Base-by-base conservation (phyloP, 495 filamentous ascomycete species). In the Chaetomium tenue region DNA sequence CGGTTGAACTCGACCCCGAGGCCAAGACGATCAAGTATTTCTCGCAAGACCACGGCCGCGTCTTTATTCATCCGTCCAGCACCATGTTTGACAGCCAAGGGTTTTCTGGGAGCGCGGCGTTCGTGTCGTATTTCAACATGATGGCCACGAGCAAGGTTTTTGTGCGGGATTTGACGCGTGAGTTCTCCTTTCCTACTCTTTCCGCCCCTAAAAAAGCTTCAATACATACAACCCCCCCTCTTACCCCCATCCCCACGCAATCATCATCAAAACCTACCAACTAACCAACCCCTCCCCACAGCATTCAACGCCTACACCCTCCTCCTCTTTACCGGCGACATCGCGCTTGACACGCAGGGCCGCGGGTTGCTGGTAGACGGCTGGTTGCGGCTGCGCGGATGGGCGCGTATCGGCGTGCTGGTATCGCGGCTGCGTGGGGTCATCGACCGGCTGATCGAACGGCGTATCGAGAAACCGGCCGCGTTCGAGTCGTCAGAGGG, bases 321-420 rank as follows among this genome's bases (percentile, higher is more conserved):
- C 6, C 85, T 98, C 28, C 83, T 98, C n/a, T 97, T 98, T 76
- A 88, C 88, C 11, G 93, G 93, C 9, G 81, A 85, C 13, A 91
- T 97, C 51, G 81, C 83, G 52, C 84, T 98, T 2, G 94, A 98
- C 74, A 96, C 92, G 0, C 82, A 89, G 50, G 94, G 93, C 3
- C 83, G 93, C 9, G 94, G 95, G 5, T 78, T 98, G 3, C 78
- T 97, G 16, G 91, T 98, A 6, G 95, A 98, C 77, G 92, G 91
- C 47, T 97, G 95, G 95, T 75, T 98, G 42, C 82, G 90, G 37
- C 77, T 98, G 25, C 84, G 92, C 8, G 94, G 94, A 3, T 98
- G 95, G 94, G 95, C 95, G 3, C 81, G 95, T 23, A 93, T 98
- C 59, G 94, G 94, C 13, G 93, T 96, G 8, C 75, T 98, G 60